Evolutionary conservation across 306 rosid genomes (phyloP).

Genomic region (Cotoneaster glaucophyllus): DNA sequence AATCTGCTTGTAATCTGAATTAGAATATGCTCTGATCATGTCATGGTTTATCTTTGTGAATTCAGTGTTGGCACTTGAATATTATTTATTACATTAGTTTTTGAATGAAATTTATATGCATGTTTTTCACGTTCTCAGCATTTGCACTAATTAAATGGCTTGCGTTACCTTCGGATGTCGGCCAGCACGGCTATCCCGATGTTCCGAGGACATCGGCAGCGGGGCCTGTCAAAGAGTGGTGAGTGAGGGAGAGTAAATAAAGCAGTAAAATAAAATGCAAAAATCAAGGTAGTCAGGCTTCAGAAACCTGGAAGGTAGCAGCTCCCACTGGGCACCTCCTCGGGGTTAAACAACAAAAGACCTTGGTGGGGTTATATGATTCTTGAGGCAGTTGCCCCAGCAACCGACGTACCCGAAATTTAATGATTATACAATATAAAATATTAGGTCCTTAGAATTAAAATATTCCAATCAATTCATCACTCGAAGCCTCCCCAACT

Average conservation of each 20-base stretch:
- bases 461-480: slow-evolving; percentile 5
- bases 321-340: background rate
- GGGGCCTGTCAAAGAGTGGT: background rate
- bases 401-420: slow-evolving; percentile 25
- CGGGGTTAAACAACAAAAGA: slow-evolving; percentile 12
- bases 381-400: slow-evolving; percentile 29
- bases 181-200: no score
- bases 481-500: background rate
- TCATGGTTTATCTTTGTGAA: no score
- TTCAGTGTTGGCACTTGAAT: no score
- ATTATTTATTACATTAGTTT: no score
- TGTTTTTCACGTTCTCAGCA: no score
- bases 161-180: no score
- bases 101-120: no score
- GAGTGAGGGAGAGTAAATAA: background rate
- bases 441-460: background rate
- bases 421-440: background rate
- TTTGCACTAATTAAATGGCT: no score
- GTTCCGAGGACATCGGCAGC: no score
- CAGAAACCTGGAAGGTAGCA: background rate
- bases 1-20: no score
- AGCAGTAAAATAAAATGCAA: background rate
- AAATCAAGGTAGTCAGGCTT: slow-evolving; percentile 15
- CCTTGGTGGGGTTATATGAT: slow-evolving; percentile 7
- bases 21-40: no score